Conservation (phyloP, 306 rosid species). For the Begonia peltatifolia region DNA sequence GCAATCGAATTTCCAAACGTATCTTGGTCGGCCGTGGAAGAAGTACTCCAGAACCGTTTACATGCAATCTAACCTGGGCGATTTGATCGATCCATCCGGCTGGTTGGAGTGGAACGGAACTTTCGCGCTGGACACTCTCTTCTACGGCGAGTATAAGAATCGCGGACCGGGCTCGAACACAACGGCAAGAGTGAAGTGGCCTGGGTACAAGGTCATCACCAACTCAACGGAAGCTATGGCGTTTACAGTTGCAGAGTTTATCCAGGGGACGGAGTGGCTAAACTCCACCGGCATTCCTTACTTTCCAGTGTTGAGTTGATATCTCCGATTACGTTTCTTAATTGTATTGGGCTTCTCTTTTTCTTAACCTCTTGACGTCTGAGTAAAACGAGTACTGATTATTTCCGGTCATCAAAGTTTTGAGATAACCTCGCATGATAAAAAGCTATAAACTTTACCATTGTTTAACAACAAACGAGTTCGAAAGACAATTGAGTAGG, state of each 20-base stretch:
- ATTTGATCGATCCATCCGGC: conserved; percentile 44
- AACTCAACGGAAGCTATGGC: conserved; percentile 40
- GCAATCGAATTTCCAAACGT: conserved; percentile 25
- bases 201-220: conserved; percentile 61
- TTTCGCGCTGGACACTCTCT: conserved; percentile 53
- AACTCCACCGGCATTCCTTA: conserved; percentile 41
- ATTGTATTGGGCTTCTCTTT: too few relatives aligned
- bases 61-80: conserved; percentile 33
- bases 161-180: conserved; percentile 60
- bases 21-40: conserved; percentile 86
- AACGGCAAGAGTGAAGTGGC: conserved; percentile 49
- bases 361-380: too few relatives aligned
- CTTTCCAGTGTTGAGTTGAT: conserved; percentile 26
- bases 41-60: conserved; percentile 53
- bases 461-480: too few relatives aligned
- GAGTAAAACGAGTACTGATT: too few relatives aligned
- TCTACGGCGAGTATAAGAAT: conserved; percentile 64
- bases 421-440: too few relatives aligned
- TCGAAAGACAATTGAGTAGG: too few relatives aligned
- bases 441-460: too few relatives aligned
- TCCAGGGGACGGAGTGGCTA: conserved; percentile 57
- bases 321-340: too few relatives aligned
- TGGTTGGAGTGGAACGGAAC: conserved; percentile 80
- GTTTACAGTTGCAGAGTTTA: conserved; percentile 43
- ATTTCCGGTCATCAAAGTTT: too few relatives aligned